Evolutionary conservation across 2,329 filamentous ascomycete species (phyloP).

Genomic region (Nemania bipapillata): DNA sequence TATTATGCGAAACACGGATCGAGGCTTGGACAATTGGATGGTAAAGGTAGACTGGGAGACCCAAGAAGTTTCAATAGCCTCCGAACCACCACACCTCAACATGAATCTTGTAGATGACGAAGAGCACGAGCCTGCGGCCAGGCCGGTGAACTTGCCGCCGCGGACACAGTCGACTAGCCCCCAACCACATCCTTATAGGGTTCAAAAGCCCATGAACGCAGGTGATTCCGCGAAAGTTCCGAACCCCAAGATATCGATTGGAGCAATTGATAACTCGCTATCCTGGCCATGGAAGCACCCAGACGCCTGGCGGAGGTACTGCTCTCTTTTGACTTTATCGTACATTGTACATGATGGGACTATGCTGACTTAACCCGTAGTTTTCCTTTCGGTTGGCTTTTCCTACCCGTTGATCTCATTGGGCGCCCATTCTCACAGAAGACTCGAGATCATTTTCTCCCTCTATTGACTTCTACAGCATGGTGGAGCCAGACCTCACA

Average conservation of each 20-base stretch:
- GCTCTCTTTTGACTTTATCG: neutral
- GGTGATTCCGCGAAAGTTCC: slow-evolving; percentile 61
- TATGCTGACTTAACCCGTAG: slow-evolving; percentile 60
- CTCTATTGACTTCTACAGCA: slow-evolving; percentile 88
- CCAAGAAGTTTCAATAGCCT: slow-evolving; percentile 84
- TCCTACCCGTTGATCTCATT: slow-evolving; percentile 94
- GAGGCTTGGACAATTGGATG: slow-evolving; percentile 99
- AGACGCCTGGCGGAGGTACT: slow-evolving; percentile 77
- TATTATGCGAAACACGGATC: slow-evolving; percentile 98
- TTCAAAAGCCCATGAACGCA: slow-evolving; percentile 86
- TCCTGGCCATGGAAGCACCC: slow-evolving; percentile 99
- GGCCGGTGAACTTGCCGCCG: slow-evolving; percentile 67
- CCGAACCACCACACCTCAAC: slow-evolving; percentile 78
- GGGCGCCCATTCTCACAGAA: slow-evolving; percentile 95
- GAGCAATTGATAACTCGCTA: slow-evolving; percentile 96
- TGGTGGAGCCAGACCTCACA: slow-evolving; percentile 98
- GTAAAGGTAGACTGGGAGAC: slow-evolving; percentile 91
- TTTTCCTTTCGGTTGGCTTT: slow-evolving; percentile 98
- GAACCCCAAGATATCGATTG: slow-evolving; percentile 75
- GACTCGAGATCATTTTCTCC: slow-evolving; percentile 94
- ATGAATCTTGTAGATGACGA: slow-evolving; percentile 62
- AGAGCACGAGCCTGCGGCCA: slow-evolving; percentile 64
- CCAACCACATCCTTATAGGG: slow-evolving; percentile 74
- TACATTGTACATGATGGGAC: neutral
- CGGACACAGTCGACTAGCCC: slow-evolving; percentile 54